Conservation (phyloP, 768 basidiomycete genomes). For the Serpula lacrymans region DNA sequence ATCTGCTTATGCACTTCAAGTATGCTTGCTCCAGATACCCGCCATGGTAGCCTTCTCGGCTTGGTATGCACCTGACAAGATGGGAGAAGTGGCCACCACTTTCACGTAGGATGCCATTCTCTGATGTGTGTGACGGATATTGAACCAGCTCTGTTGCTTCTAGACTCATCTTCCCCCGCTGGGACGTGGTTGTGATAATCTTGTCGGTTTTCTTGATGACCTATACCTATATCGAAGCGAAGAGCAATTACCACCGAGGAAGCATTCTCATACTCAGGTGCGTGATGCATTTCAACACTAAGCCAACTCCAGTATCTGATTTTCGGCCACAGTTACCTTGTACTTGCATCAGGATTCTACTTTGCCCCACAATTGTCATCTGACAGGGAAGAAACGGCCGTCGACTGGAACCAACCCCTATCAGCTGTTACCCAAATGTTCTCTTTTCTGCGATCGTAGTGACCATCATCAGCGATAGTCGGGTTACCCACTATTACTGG, state of each 20-base stretch:
- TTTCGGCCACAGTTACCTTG: slow-evolving; percentile 69
- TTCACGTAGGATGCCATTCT: slow-evolving; percentile 72
- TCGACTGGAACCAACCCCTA: slow-evolving; percentile 6
- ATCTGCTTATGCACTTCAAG: slow-evolving; percentile 97
- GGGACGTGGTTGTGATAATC: slow-evolving; percentile 95
- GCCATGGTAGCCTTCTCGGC: slow-evolving; percentile 99
- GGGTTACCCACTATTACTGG: too few relatives aligned
- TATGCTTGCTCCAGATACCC: slow-evolving; percentile 95
- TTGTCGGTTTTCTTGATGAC: slow-evolving; percentile 97
- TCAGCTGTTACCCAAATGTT: slow-evolving; percentile 6
- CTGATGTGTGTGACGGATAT: not conserved
- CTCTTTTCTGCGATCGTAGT: slow-evolving; percentile 1
- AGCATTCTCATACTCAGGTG: slow-evolving; percentile 93
- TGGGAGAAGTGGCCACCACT: slow-evolving; percentile 84
- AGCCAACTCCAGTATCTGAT: slow-evolving; percentile 3
- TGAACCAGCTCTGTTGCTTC: slow-evolving; percentile 5
- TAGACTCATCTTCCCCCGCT: slow-evolving; percentile 96
- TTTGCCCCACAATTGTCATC: slow-evolving; percentile 59
- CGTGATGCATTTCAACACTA: slow-evolving; percentile 5
- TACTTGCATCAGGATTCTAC: slow-evolving; percentile 89
- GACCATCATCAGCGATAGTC: not conserved
- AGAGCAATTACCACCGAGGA: slow-evolving; percentile 96
- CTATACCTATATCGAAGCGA: slow-evolving; percentile 99
- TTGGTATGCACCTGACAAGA: slow-evolving; percentile 82
- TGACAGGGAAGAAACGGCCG: slow-evolving; percentile 14